A percentile compares a stretch with the other conserved stretches of the same genome.
These are phyloP conservation scores for Stephania japonica DNA, from an alignment of 164 flowering plant genomes.

Conservation along the genomic window DNA sequence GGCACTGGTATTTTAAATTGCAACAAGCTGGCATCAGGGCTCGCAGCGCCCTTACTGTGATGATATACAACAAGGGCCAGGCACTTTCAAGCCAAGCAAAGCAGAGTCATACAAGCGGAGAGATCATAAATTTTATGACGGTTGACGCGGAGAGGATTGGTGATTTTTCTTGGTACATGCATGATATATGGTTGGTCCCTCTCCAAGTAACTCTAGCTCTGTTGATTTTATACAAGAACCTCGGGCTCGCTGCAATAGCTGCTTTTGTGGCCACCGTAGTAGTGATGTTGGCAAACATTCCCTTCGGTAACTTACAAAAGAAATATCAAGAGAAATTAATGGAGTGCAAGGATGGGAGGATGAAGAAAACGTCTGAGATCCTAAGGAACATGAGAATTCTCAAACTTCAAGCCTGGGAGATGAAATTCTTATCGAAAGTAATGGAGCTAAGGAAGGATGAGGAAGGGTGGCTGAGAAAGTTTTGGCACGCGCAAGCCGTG, in stretches of 20 bases:
- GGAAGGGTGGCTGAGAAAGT: conserved; percentile 34
- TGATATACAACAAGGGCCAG: conserved; percentile 14
- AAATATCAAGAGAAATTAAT: conserved; percentile 41
- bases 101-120: conserved; percentile 34
- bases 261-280: conserved; percentile 30
- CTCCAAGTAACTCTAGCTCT: conserved; percentile 37
- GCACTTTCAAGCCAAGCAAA: conserved; percentile 16
- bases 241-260: conserved; percentile 30
- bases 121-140: conserved; percentile 45
- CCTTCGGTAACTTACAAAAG: conserved; percentile 33
- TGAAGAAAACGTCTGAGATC: conserved; percentile 50
- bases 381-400: conserved; percentile 54
- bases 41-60: conserved; percentile 5
- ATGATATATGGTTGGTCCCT: conserved; percentile 35
- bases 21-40: conserved; percentile 13
- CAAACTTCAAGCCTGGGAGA: conserved; percentile 61
- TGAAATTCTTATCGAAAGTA: conserved; percentile 47
- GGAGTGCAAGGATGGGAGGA: conserved; percentile 45
- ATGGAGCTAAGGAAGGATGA: conserved; percentile 32
- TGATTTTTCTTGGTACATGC: conserved; percentile 36
- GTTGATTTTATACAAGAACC: conserved; percentile 28
- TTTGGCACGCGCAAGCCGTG: conserved; percentile 30
- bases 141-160: conserved; percentile 54
- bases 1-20: conserved; percentile 15
- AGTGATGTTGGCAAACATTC: conserved; percentile 39